Conservation (phyloP, 768 basidiomycete genomes). For the Agrocybe praecox region DNA sequence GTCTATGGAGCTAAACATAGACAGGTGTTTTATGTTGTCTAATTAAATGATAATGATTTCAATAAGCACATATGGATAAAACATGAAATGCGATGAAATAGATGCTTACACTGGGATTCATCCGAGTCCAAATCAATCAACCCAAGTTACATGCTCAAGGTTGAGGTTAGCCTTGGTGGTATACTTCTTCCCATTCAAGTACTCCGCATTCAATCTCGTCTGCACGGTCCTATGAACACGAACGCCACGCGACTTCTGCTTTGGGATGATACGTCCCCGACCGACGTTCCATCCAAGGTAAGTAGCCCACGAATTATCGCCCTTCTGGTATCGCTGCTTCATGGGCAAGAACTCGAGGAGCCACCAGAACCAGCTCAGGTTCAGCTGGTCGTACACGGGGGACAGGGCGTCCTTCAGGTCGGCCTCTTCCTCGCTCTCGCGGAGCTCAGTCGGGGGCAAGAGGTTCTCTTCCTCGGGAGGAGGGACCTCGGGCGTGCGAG, state of each 20-base stretch:
- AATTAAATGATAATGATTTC: no score
- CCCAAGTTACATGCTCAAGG: slow-evolving; percentile 32
- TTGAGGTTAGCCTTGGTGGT: slow-evolving; percentile 38
- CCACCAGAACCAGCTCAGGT: slow-evolving; percentile 46
- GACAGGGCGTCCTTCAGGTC: slow-evolving; percentile 51
- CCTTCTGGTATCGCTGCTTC: slow-evolving; percentile 37
- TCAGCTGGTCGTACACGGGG: slow-evolving; percentile 54
- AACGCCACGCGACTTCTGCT: slow-evolving; percentile 37
- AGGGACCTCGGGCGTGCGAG: slow-evolving; percentile 25
- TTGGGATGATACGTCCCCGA: slow-evolving; percentile 40
- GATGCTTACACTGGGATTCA: background rate
- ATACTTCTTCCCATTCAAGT: slow-evolving; percentile 36
- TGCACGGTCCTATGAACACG: slow-evolving; percentile 53
- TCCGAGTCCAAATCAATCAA: slow-evolving; percentile 31
- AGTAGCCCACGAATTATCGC: slow-evolving; percentile 23
- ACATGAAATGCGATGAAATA: no score
- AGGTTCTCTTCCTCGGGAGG: slow-evolving; percentile 6
- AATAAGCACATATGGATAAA: no score
- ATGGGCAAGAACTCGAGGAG: slow-evolving; percentile 28
- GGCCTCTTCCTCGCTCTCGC: slow-evolving; percentile 46
- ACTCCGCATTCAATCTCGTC: slow-evolving; percentile 54
- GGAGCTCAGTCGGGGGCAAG: slow-evolving; percentile 5
- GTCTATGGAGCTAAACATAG: no score
- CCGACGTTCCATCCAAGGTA: slow-evolving; percentile 35
- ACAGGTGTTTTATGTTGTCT: no score